A percentile compares a stretch with the other conserved stretches of the same genome.
Evolutionary conservation across 208 protist genomes (phyloP).

Genomic region (Trypanosoma theileri): DNA sequence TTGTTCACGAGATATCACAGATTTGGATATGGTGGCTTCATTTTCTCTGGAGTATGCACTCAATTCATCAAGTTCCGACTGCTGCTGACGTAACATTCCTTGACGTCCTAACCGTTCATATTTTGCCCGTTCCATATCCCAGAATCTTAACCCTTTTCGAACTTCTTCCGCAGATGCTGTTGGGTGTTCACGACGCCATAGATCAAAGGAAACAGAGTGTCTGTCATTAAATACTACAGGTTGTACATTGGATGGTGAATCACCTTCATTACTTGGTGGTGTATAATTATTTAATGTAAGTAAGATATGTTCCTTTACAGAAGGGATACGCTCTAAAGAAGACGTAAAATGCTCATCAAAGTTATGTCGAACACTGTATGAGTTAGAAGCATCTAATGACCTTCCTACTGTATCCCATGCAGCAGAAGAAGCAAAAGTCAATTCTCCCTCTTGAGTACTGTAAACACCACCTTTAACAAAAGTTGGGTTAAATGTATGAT

Average conservation of each 20-base stretch:
- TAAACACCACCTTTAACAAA: conserved; percentile 38
- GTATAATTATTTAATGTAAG: not conserved
- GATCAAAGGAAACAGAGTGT: conserved; percentile 20
- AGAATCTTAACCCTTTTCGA: conserved; percentile 29
- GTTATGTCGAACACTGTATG: conserved; percentile 44
- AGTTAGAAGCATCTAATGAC: conserved; percentile 37
- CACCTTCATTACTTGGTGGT: not conserved
- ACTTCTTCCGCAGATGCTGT: conserved; percentile 31
- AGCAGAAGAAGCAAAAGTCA: not conserved
- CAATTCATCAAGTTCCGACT: conserved; percentile 34
- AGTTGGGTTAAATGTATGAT: conserved; percentile 63
- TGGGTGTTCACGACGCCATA: conserved; percentile 44
- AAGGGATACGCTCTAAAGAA: conserved; percentile 15
- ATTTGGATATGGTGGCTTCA: not conserved
- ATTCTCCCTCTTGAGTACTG: not conserved
- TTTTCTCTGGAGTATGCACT: not conserved
- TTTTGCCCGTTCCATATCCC: conserved; percentile 33
- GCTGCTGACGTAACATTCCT: conserved; percentile 29
- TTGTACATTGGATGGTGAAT: not conserved
- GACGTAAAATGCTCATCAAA: conserved; percentile 44
- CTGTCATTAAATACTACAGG: conserved; percentile 9
- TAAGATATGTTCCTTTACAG: conserved; percentile 15
- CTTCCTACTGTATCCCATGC: conserved; percentile 48
- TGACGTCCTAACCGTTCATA: conserved; percentile 19
- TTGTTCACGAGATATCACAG: not conserved